Base-by-base conservation (phyloP, 805 yeast genomes). In the Starmerella stigmatis region DNA sequence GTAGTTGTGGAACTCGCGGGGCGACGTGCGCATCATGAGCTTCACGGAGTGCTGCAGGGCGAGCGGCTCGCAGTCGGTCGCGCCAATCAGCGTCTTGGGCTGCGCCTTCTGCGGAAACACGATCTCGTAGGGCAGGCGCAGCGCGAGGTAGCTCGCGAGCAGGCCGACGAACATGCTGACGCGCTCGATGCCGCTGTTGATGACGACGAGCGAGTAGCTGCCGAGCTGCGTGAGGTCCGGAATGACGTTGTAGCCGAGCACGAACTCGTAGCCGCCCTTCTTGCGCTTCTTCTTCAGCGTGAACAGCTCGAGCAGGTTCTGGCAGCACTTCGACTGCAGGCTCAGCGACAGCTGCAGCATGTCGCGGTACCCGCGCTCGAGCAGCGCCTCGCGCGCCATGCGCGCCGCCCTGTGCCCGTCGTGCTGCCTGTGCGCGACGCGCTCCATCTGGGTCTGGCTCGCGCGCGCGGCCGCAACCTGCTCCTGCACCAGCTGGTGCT, bases 101-200 rank as follows among this genome's bases (percentile, higher is more conserved):
- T 47, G 56, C 22, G 46, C 26, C 32, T 53, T 50, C 28, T 52
- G 56, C 6, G 66, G 65, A 13, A 61, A 55, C 5, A 43, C 26
- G 21, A 63, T 47, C 30, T 50, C 53, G 34, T 51, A 60, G 3
- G 67, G 66, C 29, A 63, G 53, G 29, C 54, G 54, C 4, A 60
- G 41, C 19, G 60, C 61, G 9, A 60, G 50, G 38, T 63, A 63
- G 48, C 57, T 55, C 2, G 64, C 61, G 12, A 58, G 49, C 25
- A 62, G 58, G 23, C 52, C 48, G 3, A 50, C 37, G 39, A 63
- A 61, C 30, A 45, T 54, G n/a, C 60, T 55, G 17, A 62, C 54
- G 17, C 66, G 51, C 44, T 63, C 67, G 23, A 63, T 31, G 10
- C 63, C 59, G 35, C 56, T 48, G 46, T 61, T 63, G 23, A 63